Evolutionary conservation across 371 early-diverging fungal species (phyloP).

Genomic region (Capniomyces stellatus): DNA sequence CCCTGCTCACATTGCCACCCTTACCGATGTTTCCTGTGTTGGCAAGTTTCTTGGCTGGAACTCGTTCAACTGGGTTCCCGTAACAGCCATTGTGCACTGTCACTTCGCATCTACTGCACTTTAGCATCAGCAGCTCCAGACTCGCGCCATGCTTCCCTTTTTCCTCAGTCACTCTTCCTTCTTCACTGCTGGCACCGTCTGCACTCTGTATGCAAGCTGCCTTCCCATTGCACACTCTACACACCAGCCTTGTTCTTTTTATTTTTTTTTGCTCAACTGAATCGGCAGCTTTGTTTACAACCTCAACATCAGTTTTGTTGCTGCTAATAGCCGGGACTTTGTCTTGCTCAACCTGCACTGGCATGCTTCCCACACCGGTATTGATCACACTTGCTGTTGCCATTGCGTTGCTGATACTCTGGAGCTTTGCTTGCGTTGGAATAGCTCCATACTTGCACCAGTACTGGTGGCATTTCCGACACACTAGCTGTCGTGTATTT

Average conservation of each 20-base stretch:
- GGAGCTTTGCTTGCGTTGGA: constrained; percentile 15
- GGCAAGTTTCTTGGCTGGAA: too few relatives aligned
- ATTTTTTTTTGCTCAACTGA: too few relatives aligned
- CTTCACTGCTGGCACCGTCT: too few relatives aligned
- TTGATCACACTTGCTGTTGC: constrained; percentile 1
- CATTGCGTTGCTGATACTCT: not conserved
- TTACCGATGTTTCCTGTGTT: too few relatives aligned
- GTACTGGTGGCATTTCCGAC: constrained; percentile 47
- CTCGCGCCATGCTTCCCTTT: not conserved
- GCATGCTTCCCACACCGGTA: constrained; percentile 3
- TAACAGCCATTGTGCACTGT: constrained; percentile 5
- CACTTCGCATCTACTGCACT: constrained; percentile 2
- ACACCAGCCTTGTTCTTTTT: too few relatives aligned
- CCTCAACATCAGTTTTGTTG: too few relatives aligned
- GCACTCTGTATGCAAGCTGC: too few relatives aligned
- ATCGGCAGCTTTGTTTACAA: too few relatives aligned
- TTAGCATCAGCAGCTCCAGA: constrained; percentile 1
- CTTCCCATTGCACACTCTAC: too few relatives aligned
- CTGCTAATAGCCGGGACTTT: too few relatives aligned
- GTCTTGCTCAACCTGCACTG: too few relatives aligned
- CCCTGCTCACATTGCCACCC: not conserved
- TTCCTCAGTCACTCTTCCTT: too few relatives aligned
- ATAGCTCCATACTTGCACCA: constrained; percentile 55
- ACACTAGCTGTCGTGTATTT: constrained; percentile 35
- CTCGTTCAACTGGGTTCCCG: constrained; percentile 1